Base-by-base conservation (phyloP, 2,329 filamentous ascomycete genomes). In the Colletotrichum nymphaeae region DNA sequence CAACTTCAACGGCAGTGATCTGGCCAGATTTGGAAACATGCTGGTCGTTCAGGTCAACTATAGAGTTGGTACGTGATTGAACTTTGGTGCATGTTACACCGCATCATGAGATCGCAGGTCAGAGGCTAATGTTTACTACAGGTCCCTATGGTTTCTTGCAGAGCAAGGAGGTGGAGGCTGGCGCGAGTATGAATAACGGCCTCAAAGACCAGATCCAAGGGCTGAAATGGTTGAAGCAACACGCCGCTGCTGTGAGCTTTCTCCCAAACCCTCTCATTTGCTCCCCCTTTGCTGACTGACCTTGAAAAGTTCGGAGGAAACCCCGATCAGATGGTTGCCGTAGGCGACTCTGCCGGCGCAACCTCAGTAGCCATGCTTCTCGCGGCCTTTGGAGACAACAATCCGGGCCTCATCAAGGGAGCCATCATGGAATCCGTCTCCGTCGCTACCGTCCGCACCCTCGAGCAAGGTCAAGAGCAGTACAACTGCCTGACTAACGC, bases 31-130 rank as follows among this genome's bases (percentile, higher is more conserved):
- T 4, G 70, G 70, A 14, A 73, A 73, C 67, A 91, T 95, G 30
- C 83, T 95, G 0, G 89, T 94, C 0, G 92, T 95, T 2, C 92
- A 87, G 11, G 88, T 94, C 82, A 95, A 95, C 81, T 95, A 95
- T 79, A 91, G 94, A 5, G 92, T 95, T 12, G 93, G 42, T 49
- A 49, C 3, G 42, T 46, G 19, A 19, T 11, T n/a, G 7, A 49
- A 49, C 42, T 6, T 12, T 49, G 19, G 5, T 46, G 2, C 19
- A 49, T n/a, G 1, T 49, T 1, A 7, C 8, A 49, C 3, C 42
- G 19, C 42, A 9, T 49, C 42, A n/a, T 8, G 42, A 49, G 4
- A 0, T 49, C 7, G 19, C 19, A 49, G 42, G 1, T 7, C 19
- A n/a, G 19, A 1, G 19, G 42, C 42, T 49, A n/a, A 49, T 19